A percentile compares a stretch with the other conserved stretches of the same genome.
Evolutionary conservation across 768 basidiomycete genomes (phyloP).

Genomic region (Tubosaeta sp.): DNA sequence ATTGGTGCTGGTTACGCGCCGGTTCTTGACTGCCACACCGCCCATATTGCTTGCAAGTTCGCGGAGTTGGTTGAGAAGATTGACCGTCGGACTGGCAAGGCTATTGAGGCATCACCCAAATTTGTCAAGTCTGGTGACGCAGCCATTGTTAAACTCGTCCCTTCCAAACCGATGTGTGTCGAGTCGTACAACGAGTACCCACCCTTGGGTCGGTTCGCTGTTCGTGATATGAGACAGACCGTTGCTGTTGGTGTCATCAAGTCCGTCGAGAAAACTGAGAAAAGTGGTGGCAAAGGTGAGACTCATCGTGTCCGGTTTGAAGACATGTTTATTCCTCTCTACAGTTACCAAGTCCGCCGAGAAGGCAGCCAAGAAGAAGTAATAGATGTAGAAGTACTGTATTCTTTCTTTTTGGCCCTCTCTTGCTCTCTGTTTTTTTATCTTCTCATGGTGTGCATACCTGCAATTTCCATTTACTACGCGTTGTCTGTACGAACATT

Average conservation of each 20-base stretch:
- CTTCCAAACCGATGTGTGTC: slow-evolving; percentile 94
- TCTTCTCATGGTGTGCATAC: slow-evolving; percentile 30
- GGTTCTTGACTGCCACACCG: slow-evolving; percentile 99
- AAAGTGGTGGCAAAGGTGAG: slow-evolving; percentile 78
- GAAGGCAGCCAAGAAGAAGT: slow-evolving; percentile 96
- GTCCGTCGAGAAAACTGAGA: slow-evolving; percentile 93
- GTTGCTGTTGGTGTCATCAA: slow-evolving; percentile 99
- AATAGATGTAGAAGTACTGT: slow-evolving; percentile 72
- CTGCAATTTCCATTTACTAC: slow-evolving; percentile 31
- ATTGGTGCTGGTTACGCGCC: slow-evolving; percentile 99
- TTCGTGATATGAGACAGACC: slow-evolving; percentile 99
- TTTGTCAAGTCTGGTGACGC: slow-evolving; percentile 99
- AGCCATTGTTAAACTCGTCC: slow-evolving; percentile 95
- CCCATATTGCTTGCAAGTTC: slow-evolving; percentile 99
- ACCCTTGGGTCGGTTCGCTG: slow-evolving; percentile 98
- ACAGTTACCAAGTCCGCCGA: slow-evolving; percentile 91
- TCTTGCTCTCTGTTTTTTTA: slow-evolving; percentile 37
- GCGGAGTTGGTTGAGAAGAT: slow-evolving; percentile 98
- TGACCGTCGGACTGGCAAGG: slow-evolving; percentile 97
- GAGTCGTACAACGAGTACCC: slow-evolving; percentile 97
- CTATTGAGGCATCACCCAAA: slow-evolving; percentile 84
- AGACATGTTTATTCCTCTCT: slow-evolving; percentile 12
- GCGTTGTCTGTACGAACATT: slow-evolving; percentile 48
- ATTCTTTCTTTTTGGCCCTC: slow-evolving; percentile 46
- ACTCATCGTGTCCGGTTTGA: slow-evolving; percentile 14